phyloP scores from a whole-genome alignment of 192 early-diverging fungal species.

The Coemansia umbellata region DNA sequence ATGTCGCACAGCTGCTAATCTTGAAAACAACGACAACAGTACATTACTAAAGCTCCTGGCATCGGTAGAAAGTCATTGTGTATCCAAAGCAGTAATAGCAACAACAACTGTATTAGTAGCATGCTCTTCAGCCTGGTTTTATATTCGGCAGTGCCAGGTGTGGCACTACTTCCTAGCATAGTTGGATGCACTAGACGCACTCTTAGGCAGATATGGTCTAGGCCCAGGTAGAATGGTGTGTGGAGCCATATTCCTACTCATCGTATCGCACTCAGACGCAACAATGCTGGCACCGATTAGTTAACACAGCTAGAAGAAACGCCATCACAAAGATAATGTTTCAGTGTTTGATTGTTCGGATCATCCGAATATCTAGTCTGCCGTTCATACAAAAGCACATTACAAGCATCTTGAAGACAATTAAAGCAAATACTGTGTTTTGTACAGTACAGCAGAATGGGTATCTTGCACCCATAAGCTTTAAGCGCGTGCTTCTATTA shows the following conservation, averaged over 20 bases:
- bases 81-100: background rate
- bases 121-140: slow-evolving; percentile 3
- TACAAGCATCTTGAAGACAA: too few relatives aligned
- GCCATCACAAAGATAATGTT: background rate
- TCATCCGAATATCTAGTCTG: background rate
- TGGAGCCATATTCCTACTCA: slow-evolving; percentile 19
- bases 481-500: too few relatives aligned
- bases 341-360: background rate
- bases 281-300: background rate
- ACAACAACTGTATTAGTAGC: background rate
- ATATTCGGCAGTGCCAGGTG: background rate
- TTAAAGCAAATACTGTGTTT: background rate
- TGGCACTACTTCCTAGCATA: slow-evolving; percentile 5
- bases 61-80: slow-evolving; percentile 3
- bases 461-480: background rate
- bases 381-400: background rate
- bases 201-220: slow-evolving; percentile 10
- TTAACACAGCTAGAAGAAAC: background rate
- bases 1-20: slow-evolving; percentile 15
- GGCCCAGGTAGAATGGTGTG: slow-evolving; percentile 8
- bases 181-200: slow-evolving; percentile 1
- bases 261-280: background rate
- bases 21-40: slow-evolving; percentile 3
- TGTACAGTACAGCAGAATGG: background rate
- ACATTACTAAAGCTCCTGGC: slow-evolving; percentile 1